Conservation (phyloP, 352 stramenopile genomes). For the Proteromonas lacertae region DNA sequence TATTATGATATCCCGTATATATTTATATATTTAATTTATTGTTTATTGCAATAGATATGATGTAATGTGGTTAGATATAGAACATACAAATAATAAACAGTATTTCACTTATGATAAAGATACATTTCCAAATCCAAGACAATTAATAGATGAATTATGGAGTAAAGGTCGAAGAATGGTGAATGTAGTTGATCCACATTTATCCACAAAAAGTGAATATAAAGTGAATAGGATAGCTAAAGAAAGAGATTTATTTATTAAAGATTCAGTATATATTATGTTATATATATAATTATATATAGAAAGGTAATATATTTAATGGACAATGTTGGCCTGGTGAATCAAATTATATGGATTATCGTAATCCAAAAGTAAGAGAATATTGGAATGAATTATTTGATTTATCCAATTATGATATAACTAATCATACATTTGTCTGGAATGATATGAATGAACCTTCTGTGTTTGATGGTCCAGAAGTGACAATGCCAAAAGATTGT, state of each 20-base stretch:
- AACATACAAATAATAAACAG: constrained; percentile 89
- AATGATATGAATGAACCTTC: constrained; percentile 99
- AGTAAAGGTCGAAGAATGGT: constrained; percentile 73
- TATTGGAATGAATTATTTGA: constrained; percentile 85
- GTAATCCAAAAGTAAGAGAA: constrained; percentile 38
- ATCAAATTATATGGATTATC: constrained; percentile 94
- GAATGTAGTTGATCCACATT: constrained; percentile 94
- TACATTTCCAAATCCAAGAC: constrained; percentile 58
- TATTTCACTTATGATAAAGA: constrained; percentile 70
- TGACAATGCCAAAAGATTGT: constrained; percentile 73
- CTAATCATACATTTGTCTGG: constrained; percentile 72
- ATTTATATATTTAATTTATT: constrained; percentile 61
- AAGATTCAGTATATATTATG: background rate
- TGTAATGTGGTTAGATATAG: constrained; percentile 40
- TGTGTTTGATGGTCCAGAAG: constrained; percentile 95
- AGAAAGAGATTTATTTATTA: background rate
- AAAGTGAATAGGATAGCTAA: constrained; percentile 3
- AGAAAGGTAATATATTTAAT: constrained; percentile 75
- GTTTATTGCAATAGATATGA: background rate
- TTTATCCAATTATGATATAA: constrained; percentile 50
- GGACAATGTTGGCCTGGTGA: constrained; percentile 96
- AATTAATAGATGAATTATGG: constrained; percentile 37
- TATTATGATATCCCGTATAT: constrained; percentile 90
- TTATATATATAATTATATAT: constrained; percentile 63
- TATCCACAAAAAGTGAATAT: constrained; percentile 67